Percentiles rank a stretch among this genome's conserved stretches.
phyloP scores from a whole-genome alignment of 768 basidiomycete species.

The Hericium erinaceus region DNA sequence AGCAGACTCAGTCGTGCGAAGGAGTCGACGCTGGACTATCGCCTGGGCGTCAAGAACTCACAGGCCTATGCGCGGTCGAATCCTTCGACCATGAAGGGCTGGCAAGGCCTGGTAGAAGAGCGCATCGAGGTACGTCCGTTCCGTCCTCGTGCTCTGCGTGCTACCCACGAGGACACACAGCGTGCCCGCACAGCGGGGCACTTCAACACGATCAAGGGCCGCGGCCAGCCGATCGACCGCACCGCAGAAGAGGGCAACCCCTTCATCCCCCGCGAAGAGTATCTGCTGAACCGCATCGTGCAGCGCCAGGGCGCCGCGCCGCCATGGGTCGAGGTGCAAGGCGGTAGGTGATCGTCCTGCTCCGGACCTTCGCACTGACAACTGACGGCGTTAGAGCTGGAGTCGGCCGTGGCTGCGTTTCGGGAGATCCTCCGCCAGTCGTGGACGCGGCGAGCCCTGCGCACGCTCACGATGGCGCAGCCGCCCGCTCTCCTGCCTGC shows the following conservation, averaged over 20 bases:
- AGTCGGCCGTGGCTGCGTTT: conserved; percentile 50
- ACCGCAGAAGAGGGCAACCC: conserved; percentile 44
- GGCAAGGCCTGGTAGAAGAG: conserved; percentile 69
- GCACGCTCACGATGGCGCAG: conserved; percentile 40
- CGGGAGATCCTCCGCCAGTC: conserved; percentile 53
- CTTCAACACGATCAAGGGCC: conserved; percentile 66
- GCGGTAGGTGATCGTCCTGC: conserved; percentile 31
- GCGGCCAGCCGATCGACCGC: conserved; percentile 40
- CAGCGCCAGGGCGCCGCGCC: conserved; percentile 76
- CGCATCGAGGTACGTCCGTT: conserved; percentile 54
- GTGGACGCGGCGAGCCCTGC: conserved; percentile 69
- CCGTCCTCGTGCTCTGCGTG: background rate
- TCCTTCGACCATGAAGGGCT: conserved; percentile 62
- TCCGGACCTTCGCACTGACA: background rate
- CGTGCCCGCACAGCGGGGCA: conserved; percentile 57
- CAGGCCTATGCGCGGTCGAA: conserved; percentile 24
- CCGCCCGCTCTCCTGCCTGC: conserved; percentile 31
- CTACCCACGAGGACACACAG: conserved; percentile 23
- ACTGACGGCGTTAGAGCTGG: conserved; percentile 44
- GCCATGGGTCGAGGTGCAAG: conserved; percentile 80
- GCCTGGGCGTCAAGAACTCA: conserved; percentile 42
- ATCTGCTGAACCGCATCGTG: conserved; percentile 79
- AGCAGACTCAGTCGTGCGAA: conserved; percentile 51
- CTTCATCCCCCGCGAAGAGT: conserved; percentile 69
- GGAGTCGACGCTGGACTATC: conserved; percentile 72